Conservation (phyloP, 495 filamentous ascomycete genomes). For the Antarctomyces pellizariae region DNA sequence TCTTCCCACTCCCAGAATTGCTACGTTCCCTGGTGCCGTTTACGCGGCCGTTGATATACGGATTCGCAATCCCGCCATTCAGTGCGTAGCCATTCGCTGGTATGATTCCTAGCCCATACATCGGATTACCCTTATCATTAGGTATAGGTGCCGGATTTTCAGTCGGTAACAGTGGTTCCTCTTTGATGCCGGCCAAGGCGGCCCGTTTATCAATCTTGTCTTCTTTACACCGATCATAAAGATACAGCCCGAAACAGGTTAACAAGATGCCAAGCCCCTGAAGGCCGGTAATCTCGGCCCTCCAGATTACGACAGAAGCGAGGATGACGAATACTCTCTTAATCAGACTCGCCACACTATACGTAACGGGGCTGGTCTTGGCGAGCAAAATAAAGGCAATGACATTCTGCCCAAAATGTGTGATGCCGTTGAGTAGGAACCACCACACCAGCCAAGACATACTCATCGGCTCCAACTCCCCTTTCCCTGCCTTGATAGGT, state of each 20-base stretch:
- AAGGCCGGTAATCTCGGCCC: conserved; percentile 55
- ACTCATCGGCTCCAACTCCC: too few relatives aligned
- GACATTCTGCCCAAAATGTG: conserved; percentile 93
- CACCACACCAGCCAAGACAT: conserved; percentile 54
- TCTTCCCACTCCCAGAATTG: conserved; percentile 21
- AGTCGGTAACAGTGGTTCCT: conserved; percentile 50
- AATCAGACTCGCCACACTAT: conserved; percentile 83
- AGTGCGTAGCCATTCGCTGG: conserved; percentile 9
- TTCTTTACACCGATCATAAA: conserved; percentile 80
- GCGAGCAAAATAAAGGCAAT: conserved; percentile 80
- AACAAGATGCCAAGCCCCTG: conserved; percentile 71
- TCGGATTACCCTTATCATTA: conserved; percentile 24
- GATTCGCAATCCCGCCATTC: conserved; percentile 16
- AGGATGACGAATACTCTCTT: conserved; percentile 96
- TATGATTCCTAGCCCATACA: conserved; percentile 31
- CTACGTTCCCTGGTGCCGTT: conserved; percentile 8
- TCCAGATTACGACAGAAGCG: conserved; percentile 90
- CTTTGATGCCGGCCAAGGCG: conserved; percentile 22
- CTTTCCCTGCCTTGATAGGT: too few relatives aligned
- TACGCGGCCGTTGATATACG: conserved; percentile 15
- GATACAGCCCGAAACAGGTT: conserved; percentile 80
- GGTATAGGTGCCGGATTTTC: conserved; percentile 40
- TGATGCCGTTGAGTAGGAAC: conserved; percentile 90
- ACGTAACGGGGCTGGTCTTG: conserved; percentile 86
- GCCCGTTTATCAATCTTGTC: conserved; percentile 58